Percentiles rank a stretch among this genome's conserved stretches.
Evolutionary conservation across 2,329 filamentous ascomycete genomes (phyloP).

Genomic region (Lasiodiplodia citricola): DNA sequence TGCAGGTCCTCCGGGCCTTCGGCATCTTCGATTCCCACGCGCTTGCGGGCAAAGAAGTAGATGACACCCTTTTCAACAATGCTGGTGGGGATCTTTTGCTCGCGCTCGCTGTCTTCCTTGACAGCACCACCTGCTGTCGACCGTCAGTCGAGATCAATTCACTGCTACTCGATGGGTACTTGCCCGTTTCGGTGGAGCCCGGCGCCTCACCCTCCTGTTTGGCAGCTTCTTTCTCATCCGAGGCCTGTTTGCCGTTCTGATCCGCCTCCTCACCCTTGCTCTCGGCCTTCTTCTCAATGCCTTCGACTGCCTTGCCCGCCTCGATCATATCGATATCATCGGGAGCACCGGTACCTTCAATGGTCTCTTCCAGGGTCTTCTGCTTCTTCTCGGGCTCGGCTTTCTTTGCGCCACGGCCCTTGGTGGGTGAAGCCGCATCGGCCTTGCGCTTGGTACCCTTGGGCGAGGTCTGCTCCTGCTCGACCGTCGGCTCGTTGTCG

Average conservation of each 20-base stretch:
- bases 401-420: conserved; percentile 52
- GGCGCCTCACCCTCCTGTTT: background rate
- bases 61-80: conserved; percentile 87
- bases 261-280: conserved; percentile 29
- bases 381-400: conserved; percentile 49
- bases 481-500: background rate
- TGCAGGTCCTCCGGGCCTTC: conserved; percentile 73
- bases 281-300: conserved; percentile 30
- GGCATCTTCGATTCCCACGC: conserved; percentile 75
- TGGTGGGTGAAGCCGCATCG: conserved; percentile 40
- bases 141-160: background rate
- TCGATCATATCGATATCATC: conserved; percentile 34
- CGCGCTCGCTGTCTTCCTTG: conserved; percentile 56
- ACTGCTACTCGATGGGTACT: background rate
- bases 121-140: conserved; percentile 46
- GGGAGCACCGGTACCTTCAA: conserved; percentile 40
- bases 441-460: conserved; percentile 49
- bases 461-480: conserved; percentile 33
- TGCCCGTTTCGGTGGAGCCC: background rate
- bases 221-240: conserved; percentile 33
- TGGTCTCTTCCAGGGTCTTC: conserved; percentile 59
- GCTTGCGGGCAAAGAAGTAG: conserved; percentile 86
- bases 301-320: conserved; percentile 30
- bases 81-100: conserved; percentile 59
- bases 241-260: background rate